Evolutionary conservation across 164 flowering plant genomes (phyloP), one percentile per base, ranked within the genome.

Genomic region (Vitis vinifera): DNA sequence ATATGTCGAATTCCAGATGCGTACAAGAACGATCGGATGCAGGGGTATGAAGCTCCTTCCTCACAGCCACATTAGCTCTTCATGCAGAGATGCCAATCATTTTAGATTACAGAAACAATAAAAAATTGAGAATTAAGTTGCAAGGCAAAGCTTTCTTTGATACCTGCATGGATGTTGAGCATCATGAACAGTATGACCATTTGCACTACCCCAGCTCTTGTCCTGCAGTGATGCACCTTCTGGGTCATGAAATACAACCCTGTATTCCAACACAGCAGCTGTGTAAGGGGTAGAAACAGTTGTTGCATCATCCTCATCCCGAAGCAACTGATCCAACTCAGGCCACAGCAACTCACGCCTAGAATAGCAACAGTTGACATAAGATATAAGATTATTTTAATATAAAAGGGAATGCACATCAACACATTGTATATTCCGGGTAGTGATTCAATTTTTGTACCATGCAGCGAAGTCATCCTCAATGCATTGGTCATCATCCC

Each of bases 401-500:
- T 31, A 51, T 3, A 27, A 69, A 10, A 58, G 29, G 47, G 17
- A 52, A 67, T 13, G 10, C 2, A 27, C 4, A 51, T 31, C 44
- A 37, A 0, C 4, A 6, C 44, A 44, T 30, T 17, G 17, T 15
- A 53, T 50, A 51, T 56, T 59, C 23, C 15, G 10, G 12, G 57
- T 13, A 31, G 53, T 6, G 44, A 57, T 47, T n/a, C 51, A 65
- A 72, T 17, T 52, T 68, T 60, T 59, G 56, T 81, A 96, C 99
- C 98, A 95, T 59, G 97, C 98, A 65, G 88, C 60, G 70, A 96
- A 96, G 80, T 96, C 99, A 85, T 96, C 99, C 76, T 96, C 99
- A 74, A 96, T 90, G 80, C 99, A 96, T 65, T 96, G 97, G 75
- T 96, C 99, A 85, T 96, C 99, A 81, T 96, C 98, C 51, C 99